phyloP scores from a whole-genome alignment of 2,329 filamentous ascomycete genomes.

The Aureobasidium sp. region DNA sequence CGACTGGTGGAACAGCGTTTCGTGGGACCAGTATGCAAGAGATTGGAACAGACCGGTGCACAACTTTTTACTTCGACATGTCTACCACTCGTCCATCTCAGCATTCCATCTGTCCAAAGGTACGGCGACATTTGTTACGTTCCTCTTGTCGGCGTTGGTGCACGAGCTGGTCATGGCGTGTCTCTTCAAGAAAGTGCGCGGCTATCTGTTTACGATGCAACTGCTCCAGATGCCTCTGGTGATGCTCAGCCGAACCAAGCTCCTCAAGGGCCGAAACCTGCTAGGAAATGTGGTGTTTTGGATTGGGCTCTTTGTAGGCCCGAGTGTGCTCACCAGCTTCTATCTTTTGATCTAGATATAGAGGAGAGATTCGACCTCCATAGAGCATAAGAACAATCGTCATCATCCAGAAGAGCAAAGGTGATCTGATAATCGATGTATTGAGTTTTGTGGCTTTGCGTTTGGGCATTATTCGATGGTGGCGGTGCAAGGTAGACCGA shows the following conservation, averaged over 20 bases:
- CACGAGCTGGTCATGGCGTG: slow-evolving; percentile 77
- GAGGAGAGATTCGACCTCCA: background rate
- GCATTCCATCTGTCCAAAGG: slow-evolving; percentile 63
- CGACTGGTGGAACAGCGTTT: slow-evolving; percentile 47
- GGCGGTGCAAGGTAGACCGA: background rate
- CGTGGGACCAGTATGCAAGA: slow-evolving; percentile 69
- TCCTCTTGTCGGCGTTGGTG: slow-evolving; percentile 62
- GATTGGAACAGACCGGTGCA: slow-evolving; percentile 81
- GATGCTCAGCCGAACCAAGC: slow-evolving; percentile 57
- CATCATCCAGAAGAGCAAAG: background rate
- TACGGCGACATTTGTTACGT: slow-evolving; percentile 68
- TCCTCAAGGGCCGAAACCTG: slow-evolving; percentile 54
- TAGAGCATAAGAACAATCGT: background rate
- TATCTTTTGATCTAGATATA: slow-evolving; percentile 40
- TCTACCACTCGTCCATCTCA: slow-evolving; percentile 71
- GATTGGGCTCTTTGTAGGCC: slow-evolving; percentile 70
- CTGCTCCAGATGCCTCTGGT: slow-evolving; percentile 69
- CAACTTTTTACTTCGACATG: slow-evolving; percentile 68
- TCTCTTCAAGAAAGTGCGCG: slow-evolving; percentile 68
- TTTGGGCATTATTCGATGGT: background rate
- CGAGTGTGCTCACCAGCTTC: slow-evolving; percentile 53
- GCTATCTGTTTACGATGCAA: slow-evolving; percentile 66
- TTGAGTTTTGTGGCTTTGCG: background rate
- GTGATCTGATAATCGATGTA: background rate
- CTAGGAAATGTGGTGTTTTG: slow-evolving; percentile 72